Percentiles rank a stretch among this genome's conserved stretches.
These are phyloP conservation scores for Leptographium procerum DNA, from an alignment of 2,329 filamentous ascomycete species.

Conservation along the genomic window DNA sequence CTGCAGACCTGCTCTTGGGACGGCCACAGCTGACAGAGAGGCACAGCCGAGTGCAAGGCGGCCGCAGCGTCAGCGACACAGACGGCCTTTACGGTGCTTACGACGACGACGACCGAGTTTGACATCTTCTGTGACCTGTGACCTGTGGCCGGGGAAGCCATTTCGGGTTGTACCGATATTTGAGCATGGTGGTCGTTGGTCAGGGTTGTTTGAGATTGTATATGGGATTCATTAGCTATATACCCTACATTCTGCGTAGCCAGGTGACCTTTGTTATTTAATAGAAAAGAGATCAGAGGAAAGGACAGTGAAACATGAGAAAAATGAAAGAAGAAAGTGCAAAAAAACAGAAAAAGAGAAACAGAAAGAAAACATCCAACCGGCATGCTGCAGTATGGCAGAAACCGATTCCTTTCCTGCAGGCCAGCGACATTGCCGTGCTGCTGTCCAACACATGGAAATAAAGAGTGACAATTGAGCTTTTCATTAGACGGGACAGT, in stretches of 20 bases:
- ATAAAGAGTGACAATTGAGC: neutral
- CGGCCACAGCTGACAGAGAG: neutral
- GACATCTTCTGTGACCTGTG: constrained; percentile 34
- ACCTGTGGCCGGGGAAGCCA: neutral
- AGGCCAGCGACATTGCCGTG: neutral
- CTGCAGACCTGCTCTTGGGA: neutral
- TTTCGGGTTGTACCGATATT: too few species aligned
- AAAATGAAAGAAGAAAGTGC: neutral
- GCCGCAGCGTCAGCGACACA: constrained; percentile 19
- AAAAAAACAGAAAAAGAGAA: neutral
- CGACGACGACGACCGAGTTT: constrained; percentile 30
- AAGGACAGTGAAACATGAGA: neutral
- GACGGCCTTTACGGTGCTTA: constrained; percentile 21
- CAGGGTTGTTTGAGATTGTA: neutral
- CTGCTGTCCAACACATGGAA: neutral
- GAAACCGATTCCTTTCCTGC: neutral
- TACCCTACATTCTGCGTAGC: neutral
- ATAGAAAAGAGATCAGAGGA: neutral
- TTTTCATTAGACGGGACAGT: constrained; percentile 44
- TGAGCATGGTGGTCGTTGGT: too few species aligned
- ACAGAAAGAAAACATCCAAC: neutral
- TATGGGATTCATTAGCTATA: neutral
- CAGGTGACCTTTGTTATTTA: neutral
- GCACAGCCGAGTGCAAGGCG: constrained; percentile 27
- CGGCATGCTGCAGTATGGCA: too few species aligned